Conservation (phyloP, 768 basidiomycete genomes). For the Tricholoma bakamatsutake region DNA sequence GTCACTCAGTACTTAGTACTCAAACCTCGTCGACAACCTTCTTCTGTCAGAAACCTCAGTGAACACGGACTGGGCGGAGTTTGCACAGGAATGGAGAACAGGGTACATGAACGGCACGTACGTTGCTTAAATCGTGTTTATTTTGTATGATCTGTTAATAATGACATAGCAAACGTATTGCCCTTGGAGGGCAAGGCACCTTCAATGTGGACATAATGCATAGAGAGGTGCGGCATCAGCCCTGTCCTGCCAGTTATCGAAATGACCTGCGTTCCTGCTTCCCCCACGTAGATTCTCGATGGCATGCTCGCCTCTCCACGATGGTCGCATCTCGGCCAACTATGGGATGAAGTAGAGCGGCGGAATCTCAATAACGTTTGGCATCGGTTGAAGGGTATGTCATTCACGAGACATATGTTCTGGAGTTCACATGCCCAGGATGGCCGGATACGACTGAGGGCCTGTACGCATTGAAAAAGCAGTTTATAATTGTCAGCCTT, state of each 20-base stretch:
- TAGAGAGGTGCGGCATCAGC: conserved; percentile 33
- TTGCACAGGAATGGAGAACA: conserved; percentile 52
- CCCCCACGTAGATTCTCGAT: conserved; percentile 45
- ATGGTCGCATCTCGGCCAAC: conserved; percentile 43
- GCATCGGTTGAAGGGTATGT: conserved; percentile 53
- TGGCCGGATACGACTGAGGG: conserved; percentile 53
- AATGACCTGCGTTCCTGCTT: neutral
- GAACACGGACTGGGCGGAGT: conserved; percentile 36
- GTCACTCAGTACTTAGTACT: too few relatives aligned
- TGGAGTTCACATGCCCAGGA: conserved; percentile 20
- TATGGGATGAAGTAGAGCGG: conserved; percentile 40
- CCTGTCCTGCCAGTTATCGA: neutral
- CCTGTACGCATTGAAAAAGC: conserved; percentile 44
- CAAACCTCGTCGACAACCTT: neutral
- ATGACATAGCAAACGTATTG: conserved; percentile 33
- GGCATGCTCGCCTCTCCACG: conserved; percentile 39
- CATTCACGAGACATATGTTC: neutral
- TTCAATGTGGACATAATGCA: conserved; percentile 52
- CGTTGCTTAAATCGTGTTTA: conserved; percentile 10
- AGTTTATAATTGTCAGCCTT: conserved; percentile 43
- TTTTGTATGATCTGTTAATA: neutral
- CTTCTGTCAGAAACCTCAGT: conserved; percentile 5
- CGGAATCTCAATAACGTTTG: conserved; percentile 43
- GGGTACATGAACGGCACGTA: conserved; percentile 46
- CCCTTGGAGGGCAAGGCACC: conserved; percentile 40